Percentiles rank a stretch among this genome's conserved stretches.
Conservation (phyloP, 331 rosid genomes). For the Phaseolus coccineus region DNA sequence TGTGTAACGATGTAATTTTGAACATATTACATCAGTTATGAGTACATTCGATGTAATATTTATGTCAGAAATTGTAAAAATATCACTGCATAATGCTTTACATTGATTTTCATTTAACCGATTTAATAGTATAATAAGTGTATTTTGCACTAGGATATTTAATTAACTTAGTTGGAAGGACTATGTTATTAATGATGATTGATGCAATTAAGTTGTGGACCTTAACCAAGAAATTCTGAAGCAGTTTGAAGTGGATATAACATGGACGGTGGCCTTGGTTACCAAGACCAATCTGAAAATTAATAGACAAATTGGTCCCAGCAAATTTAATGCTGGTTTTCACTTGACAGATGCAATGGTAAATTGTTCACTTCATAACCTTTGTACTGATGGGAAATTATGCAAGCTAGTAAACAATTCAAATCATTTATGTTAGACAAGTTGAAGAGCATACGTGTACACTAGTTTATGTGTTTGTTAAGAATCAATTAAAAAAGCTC, state of each 20-base stretch:
- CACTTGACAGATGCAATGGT: neutral
- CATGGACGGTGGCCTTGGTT: constrained; percentile 41
- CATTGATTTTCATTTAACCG: no score
- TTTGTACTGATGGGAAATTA: neutral
- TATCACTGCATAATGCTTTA: no score
- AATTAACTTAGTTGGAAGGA: constrained; percentile 44
- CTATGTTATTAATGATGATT: constrained; percentile 41
- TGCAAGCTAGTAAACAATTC: no score
- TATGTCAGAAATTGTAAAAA: no score
- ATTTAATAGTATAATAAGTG: no score
- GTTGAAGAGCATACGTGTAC: no score
- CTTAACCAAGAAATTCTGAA: constrained; percentile 54
- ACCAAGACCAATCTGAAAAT: constrained; percentile 33
- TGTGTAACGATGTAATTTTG: no score
- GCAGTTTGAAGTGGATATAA: constrained; percentile 54
- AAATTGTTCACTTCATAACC: neutral
- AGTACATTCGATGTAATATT: no score
- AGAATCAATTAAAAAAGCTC: no score
- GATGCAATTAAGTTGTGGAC: constrained; percentile 37
- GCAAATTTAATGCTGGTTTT: constrained; percentile 35
- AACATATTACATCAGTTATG: no score
- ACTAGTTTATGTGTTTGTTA: no score
- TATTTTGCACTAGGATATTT: neutral
- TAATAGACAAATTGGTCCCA: constrained; percentile 35
- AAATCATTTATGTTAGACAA: no score